Base-by-base conservation (phyloP, 73 alveolate species). In the Paramecium primaurelia region DNA sequence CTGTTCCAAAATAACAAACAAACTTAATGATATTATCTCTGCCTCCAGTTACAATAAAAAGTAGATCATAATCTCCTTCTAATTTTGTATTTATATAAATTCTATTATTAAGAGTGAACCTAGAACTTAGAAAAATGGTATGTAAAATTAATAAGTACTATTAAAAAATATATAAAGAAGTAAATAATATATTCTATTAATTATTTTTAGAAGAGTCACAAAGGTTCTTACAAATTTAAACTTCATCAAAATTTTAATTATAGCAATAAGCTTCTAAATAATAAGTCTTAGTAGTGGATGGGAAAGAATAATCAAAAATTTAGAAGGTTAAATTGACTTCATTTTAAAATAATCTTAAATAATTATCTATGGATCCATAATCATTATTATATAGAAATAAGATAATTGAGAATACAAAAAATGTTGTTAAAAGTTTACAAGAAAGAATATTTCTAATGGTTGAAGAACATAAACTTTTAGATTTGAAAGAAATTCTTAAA, bases 311-410 rank as follows among this genome's bases (percentile, higher is more conserved):
- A 49, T 49, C 12, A 60, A 60, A 60, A 1, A 25, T 8, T 14
- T 3, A 68, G 84, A 68, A 68, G 28, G 8, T 20, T 2, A 68
- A 28, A 16, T 14, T 28, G 28, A 8, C 3, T 14, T 68, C 5
- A 68, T 28, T 28, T 14, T 14, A 34, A 73, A 73, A 73, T 38
- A 30, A 73, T 37, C 26, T 40, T 3, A 73, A 40, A 44, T 38
- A 73, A 6, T 40, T 30, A 80, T 80, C 91, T 20, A 80, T 80
- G 91, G 91, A 80, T 16, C 91, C 91, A 45, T 80, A 42, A 38
- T 80, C 75, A 18, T 36, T 80, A 26, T 20, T 80, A 22, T 80
- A 45, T 6, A 42, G 90, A 45, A 80, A 40, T 80, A 42, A 45
- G 75, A 14, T 80, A 25, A 45, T 80, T 9, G 3, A 40, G 30